A percentile compares a stretch with the other conserved stretches of the same genome.
phyloP scores from a whole-genome alignment of 371 early-diverging fungal genomes.

The Choanephora cucurbitarum region DNA sequence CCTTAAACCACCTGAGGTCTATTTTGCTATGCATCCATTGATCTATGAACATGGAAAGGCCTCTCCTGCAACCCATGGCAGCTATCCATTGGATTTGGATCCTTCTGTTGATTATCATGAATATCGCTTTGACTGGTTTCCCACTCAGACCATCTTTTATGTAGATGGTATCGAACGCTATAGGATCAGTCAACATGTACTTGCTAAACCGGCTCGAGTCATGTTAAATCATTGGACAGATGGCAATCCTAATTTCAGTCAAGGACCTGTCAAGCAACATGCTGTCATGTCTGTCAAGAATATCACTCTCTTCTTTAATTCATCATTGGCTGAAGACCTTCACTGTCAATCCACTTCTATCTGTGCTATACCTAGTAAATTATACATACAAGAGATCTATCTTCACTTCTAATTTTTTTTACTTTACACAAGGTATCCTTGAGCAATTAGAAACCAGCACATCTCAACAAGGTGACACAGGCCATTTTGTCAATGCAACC shows the following conservation, averaged over 20 bases:
- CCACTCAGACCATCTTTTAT: conserved; percentile 29
- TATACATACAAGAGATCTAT: too few species aligned
- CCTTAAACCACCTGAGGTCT: conserved; percentile 30
- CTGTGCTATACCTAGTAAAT: conserved; percentile 4
- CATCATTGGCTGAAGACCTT: background rate
- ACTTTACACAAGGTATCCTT: too few species aligned
- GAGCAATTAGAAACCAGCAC: background rate
- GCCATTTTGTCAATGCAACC: background rate
- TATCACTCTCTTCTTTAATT: conserved; percentile 45
- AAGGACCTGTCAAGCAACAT: conserved; percentile 32
- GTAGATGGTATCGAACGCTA: conserved; percentile 33
- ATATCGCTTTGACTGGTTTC: conserved; percentile 53
- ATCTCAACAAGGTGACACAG: background rate
- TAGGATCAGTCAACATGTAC: conserved; percentile 32
- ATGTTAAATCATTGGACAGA: conserved; percentile 55
- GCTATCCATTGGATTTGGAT: conserved; percentile 24
- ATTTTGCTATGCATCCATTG: conserved; percentile 46
- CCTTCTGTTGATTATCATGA: conserved; percentile 43
- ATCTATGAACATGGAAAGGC: conserved; percentile 37
- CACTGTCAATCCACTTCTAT: background rate
- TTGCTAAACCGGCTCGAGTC: conserved; percentile 30
- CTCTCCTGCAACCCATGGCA: conserved; percentile 34
- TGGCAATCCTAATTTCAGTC: conserved; percentile 45
- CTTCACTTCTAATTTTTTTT: too few species aligned
- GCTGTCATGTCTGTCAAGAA: conserved; percentile 34